Percentiles rank a stretch among this genome's conserved stretches.
Evolutionary conservation across 1,284 basidiomycete species (phyloP).

Genomic region (Cryptococcus maquisensis): DNA sequence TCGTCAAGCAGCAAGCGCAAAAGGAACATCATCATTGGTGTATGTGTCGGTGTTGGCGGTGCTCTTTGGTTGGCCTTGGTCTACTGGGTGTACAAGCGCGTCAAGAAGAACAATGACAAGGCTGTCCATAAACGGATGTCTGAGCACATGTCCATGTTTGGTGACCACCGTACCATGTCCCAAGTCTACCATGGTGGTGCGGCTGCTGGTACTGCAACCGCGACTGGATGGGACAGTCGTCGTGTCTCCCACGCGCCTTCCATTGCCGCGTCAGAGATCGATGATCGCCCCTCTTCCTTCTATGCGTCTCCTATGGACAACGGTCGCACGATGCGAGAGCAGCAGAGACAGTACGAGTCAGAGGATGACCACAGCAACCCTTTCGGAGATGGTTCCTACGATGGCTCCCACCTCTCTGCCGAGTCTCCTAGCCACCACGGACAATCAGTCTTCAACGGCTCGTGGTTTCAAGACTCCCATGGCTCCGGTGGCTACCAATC

Average conservation of each 20-base stretch:
- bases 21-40: constrained; percentile 48
- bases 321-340: constrained; percentile 34
- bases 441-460: constrained; percentile 28
- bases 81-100: constrained; percentile 48
- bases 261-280: constrained; percentile 46
- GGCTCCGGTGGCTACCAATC: constrained; percentile 1
- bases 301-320: constrained; percentile 49
- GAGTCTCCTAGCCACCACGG: constrained; percentile 15
- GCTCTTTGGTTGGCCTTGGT: constrained; percentile 46
- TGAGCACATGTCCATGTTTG: constrained; percentile 49
- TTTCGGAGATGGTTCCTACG: neutral
- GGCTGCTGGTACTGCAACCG: neutral
- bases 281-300: constrained; percentile 48
- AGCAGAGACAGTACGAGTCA: constrained; percentile 9
- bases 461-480: constrained; percentile 17
- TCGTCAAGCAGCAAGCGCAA: constrained; percentile 24
- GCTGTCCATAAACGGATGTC: constrained; percentile 47
- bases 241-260: constrained; percentile 35
- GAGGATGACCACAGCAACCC: constrained; percentile 1
- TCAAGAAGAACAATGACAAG: constrained; percentile 46
- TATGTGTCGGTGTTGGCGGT: constrained; percentile 48
- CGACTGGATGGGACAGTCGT: constrained; percentile 7
- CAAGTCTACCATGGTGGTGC: constrained; percentile 10
- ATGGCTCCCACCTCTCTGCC: neutral
- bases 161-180: constrained; percentile 19